Conservation (phyloP, 1,139 yeast species). For the Pichia sp. region DNA sequence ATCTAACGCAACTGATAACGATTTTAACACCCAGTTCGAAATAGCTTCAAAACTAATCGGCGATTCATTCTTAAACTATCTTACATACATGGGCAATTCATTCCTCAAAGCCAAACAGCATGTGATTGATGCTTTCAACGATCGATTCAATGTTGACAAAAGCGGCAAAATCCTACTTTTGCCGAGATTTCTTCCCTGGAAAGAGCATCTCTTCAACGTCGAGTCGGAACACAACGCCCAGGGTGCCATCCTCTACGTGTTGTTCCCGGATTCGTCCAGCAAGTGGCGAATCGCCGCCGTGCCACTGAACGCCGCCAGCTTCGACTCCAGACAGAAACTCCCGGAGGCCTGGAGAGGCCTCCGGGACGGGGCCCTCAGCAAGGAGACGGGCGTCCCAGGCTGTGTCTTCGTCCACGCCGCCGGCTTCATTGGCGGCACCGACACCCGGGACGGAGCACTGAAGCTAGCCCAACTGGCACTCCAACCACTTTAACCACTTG, state of each 20-base stretch:
- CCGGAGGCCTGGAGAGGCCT: slow-evolving; percentile 93
- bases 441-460: slow-evolving; percentile 71
- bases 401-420: slow-evolving; percentile 93
- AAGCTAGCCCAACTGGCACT: slow-evolving; percentile 24
- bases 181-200: slow-evolving; percentile 84
- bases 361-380: slow-evolving; percentile 75
- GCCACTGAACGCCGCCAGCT: slow-evolving; percentile 64
- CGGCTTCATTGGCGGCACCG: slow-evolving; percentile 95
- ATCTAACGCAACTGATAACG: slow-evolving; percentile 55
- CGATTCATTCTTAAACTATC: slow-evolving; percentile 58
- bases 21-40: slow-evolving; percentile 59
- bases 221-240: slow-evolving; percentile 54
- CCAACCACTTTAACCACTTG: neutral
- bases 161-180: slow-evolving; percentile 72
- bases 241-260: slow-evolving; percentile 65
- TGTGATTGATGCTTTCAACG: slow-evolving; percentile 62
- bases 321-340: slow-evolving; percentile 77
- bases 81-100: slow-evolving; percentile 69
- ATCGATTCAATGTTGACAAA: slow-evolving; percentile 47
- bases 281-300: slow-evolving; percentile 93
- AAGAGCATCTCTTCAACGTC: slow-evolving; percentile 75
- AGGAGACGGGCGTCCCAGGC: slow-evolving; percentile 70
- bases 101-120: slow-evolving; percentile 88
- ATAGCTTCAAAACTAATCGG: slow-evolving; percentile 84
- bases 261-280: slow-evolving; percentile 65